phyloP scores from a whole-genome alignment of 805 yeast species.

The Alloascoidea africana region DNA sequence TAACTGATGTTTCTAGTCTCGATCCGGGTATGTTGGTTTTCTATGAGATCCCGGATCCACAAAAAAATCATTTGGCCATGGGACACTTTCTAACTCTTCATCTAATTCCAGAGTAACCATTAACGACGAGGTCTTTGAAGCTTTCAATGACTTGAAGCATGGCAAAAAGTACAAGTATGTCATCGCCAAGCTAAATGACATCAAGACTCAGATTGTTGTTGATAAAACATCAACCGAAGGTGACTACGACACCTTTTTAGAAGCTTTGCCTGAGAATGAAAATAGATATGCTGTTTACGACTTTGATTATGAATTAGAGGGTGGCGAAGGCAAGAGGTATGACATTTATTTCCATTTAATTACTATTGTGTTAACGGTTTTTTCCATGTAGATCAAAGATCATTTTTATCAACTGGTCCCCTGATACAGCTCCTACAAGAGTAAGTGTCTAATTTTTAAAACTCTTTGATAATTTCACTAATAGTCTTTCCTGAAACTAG shows the following conservation, averaged over 20 bases:
- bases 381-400: slow-evolving; percentile 32
- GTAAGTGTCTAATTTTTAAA: slow-evolving; percentile 6
- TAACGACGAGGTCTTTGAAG: slow-evolving; percentile 80
- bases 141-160: slow-evolving; percentile 91
- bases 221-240: slow-evolving; percentile 62
- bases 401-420: slow-evolving; percentile 82
- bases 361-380: slow-evolving; percentile 1
- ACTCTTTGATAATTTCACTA: background rate
- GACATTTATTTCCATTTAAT: slow-evolving; percentile 35
- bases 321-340: slow-evolving; percentile 89
- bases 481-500: slow-evolving; percentile 4
- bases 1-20: too few relatives aligned
- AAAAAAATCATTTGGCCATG: too few relatives aligned
- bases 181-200: slow-evolving; percentile 66
- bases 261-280: slow-evolving; percentile 86
- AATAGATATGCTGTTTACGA: slow-evolving; percentile 95
- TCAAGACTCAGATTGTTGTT: slow-evolving; percentile 84
- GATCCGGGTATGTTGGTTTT: too few relatives aligned
- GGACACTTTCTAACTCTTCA: too few relatives aligned
- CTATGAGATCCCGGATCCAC: too few relatives aligned
- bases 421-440: slow-evolving; percentile 91
- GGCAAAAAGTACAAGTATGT: slow-evolving; percentile 82
- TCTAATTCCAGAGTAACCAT: slow-evolving; percentile 66
- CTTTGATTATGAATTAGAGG: slow-evolving; percentile 83
- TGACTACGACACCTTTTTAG: slow-evolving; percentile 77